Conservation (phyloP, 306 rosid genomes). For the Chamaecrista fasciculata region DNA sequence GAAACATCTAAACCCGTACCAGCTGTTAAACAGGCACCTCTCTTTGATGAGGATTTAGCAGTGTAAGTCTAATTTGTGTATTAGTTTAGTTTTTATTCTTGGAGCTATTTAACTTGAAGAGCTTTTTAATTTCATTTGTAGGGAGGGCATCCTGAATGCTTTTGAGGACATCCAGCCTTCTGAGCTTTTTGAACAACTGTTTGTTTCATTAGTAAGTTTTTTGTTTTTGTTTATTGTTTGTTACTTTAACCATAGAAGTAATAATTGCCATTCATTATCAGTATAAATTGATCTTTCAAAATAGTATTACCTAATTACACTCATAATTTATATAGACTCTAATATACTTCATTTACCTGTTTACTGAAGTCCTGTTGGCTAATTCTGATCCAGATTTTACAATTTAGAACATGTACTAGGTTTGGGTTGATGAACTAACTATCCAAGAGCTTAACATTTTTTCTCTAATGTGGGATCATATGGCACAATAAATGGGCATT, state of each 20-base stretch:
- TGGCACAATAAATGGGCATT: not conserved
- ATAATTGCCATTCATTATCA: conserved; percentile 1
- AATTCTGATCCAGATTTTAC: conserved; percentile 18
- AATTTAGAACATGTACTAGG: not conserved
- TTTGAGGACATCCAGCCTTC: conserved; percentile 79
- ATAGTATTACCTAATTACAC: conserved; percentile 4
- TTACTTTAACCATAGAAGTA: not conserved
- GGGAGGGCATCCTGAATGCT: conserved; percentile 85
- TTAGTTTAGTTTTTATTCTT: conserved; percentile 17
- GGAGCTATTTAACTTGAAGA: conserved; percentile 20
- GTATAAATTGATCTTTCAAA: not conserved
- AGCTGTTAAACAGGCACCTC: conserved; percentile 92
- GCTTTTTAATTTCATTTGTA: conserved; percentile 37
- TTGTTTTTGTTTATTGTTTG: conserved; percentile 5
- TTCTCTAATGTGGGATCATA: not conserved
- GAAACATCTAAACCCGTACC: conserved; percentile 90
- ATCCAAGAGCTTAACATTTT: not conserved
- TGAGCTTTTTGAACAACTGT: conserved; percentile 79
- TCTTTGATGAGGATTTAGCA: conserved; percentile 95
- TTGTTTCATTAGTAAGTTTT: conserved; percentile 83
- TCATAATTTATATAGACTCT: not conserved
- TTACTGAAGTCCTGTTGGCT: not conserved
- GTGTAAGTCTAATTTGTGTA: conserved; percentile 58
- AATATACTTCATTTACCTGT: not conserved
- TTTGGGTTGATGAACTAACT: not conserved